A percentile compares a stretch with the other conserved stretches of the same genome.
Conservation (phyloP, 208 protist genomes). For the Perkinsela sp. region DNA sequence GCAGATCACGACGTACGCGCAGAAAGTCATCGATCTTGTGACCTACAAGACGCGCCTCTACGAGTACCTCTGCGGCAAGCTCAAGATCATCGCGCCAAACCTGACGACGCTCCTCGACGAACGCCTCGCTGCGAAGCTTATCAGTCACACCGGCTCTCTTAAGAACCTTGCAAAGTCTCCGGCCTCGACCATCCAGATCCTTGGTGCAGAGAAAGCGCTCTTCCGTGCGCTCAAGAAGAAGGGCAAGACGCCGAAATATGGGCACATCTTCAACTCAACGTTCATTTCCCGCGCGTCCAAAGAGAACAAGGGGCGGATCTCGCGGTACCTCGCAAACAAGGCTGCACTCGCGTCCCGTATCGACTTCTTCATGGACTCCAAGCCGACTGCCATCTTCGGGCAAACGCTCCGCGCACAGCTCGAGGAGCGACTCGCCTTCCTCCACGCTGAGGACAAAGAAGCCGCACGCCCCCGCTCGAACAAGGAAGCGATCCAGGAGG, state of each 20-base stretch:
- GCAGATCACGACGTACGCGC: conserved; percentile 76
- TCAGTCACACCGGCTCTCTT: conserved; percentile 88
- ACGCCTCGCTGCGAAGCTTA: conserved; percentile 86
- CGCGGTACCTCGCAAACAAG: conserved; percentile 94
- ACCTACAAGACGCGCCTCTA: conserved; percentile 63
- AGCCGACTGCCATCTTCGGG: conserved; percentile 62
- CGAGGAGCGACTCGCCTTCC: conserved; percentile 88
- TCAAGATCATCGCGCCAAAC: conserved; percentile 86
- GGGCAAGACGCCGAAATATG: conserved; percentile 97
- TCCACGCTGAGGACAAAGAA: conserved; percentile 74
- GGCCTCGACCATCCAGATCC: conserved; percentile 97
- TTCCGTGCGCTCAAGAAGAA: conserved; percentile 94
- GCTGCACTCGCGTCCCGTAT: conserved; percentile 85
- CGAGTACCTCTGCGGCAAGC: conserved; percentile 86
- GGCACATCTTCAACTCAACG: conserved; percentile 92
- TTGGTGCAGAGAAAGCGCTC: conserved; percentile 98
- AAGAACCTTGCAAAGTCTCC: conserved; percentile 95
- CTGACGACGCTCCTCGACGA: conserved; percentile 90
- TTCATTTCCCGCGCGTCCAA: conserved; percentile 83
- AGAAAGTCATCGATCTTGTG: conserved; percentile 67
- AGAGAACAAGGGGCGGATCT: conserved; percentile 92
- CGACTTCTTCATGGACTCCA: conserved; percentile 75
- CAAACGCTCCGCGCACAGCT: conserved; percentile 84
- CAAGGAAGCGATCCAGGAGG: conserved; percentile 81
- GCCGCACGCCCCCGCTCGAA: conserved; percentile 35